Conservation (phyloP, 2,329 filamentous ascomycete species). For the Colletotrichum sp. region DNA sequence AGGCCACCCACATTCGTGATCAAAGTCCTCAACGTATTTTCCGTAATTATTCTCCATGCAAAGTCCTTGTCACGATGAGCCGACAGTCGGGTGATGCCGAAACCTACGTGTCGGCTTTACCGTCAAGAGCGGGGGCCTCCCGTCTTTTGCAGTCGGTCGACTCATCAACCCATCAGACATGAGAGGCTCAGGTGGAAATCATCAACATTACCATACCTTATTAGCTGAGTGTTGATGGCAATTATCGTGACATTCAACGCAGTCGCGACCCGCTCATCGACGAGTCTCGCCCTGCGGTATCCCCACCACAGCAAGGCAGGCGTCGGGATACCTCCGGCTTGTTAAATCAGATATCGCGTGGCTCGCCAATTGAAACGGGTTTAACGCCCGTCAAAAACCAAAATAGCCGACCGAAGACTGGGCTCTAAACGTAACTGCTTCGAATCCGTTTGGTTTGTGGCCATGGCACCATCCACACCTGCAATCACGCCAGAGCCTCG, state of each 20-base stretch:
- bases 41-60: background rate
- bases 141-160: background rate
- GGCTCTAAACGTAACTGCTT: background rate
- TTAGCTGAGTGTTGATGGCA: background rate
- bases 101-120: background rate
- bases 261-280: background rate
- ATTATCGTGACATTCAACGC: background rate
- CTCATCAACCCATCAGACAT: background rate
- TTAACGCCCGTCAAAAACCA: background rate
- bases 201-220: background rate
- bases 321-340: background rate
- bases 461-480: conserved; percentile 14
- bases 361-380: background rate
- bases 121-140: background rate
- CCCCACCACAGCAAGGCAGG: background rate
- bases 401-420: background rate
- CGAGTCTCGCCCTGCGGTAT: background rate
- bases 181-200: background rate
- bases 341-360: background rate
- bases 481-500: conserved; percentile 16
- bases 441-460: background rate
- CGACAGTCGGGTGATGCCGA: background rate
- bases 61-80: background rate
- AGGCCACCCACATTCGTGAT: no score
- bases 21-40: background rate